Evolutionary conservation across 1,284 basidiomycete species (phyloP).

Genomic region (Malassezia yamatoensis): DNA sequence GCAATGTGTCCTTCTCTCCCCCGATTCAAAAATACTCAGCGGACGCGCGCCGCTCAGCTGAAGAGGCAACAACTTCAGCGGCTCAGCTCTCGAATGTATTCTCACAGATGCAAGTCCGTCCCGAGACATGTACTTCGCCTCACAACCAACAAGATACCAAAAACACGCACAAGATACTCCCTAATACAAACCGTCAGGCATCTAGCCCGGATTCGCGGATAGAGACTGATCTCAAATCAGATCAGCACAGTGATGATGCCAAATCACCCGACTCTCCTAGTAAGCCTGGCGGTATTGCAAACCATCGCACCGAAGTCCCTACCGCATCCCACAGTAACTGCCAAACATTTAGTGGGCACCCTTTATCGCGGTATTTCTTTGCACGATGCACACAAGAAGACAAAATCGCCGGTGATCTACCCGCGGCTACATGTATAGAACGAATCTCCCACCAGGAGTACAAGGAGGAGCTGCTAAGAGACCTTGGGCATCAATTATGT

Average conservation of each 20-base stretch:
- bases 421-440: not conserved
- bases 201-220: no score
- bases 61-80: not conserved
- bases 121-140: no score
- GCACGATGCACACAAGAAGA: not conserved
- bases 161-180: no score
- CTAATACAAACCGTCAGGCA: no score
- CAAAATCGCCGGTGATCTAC: not conserved
- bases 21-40: not conserved
- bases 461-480: not conserved
- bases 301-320: no score
- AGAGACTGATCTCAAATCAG: no score
- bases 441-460: not conserved
- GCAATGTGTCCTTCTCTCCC: not conserved
- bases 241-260: no score
- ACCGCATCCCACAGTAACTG: no score
- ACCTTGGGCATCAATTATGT: not conserved
- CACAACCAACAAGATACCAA: no score
- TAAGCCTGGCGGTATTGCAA: no score
- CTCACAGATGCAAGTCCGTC: not conserved
- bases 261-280: no score
- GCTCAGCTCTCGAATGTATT: not conserved
- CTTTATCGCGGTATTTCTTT: not conserved
- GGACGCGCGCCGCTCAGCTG: not conserved
- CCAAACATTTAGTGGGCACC: not conserved